phyloP scores from a whole-genome alignment of 257 asterid genomes.

The Solanum virginianum region DNA sequence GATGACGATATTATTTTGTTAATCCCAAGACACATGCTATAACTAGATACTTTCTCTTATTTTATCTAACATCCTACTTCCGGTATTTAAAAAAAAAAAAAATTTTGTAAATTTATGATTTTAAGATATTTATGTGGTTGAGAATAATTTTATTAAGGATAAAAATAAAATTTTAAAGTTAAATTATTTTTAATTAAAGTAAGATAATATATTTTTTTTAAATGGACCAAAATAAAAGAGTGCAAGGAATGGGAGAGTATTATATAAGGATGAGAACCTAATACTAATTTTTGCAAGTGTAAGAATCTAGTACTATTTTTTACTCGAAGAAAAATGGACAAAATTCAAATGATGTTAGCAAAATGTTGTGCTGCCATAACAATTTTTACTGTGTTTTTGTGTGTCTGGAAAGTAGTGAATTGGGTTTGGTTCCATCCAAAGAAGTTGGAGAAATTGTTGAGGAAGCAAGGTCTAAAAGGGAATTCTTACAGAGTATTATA shows the following conservation, averaged over 20 bases:
- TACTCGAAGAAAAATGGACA: not conserved
- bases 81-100: too few relatives aligned
- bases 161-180: too few relatives aligned
- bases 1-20: not conserved
- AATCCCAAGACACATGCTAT: not conserved
- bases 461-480: constrained; percentile 21
- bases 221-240: too few relatives aligned
- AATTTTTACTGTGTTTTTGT: not conserved
- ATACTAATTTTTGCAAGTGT: not conserved
- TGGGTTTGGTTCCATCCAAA: constrained; percentile 13
- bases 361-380: not conserved
- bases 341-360: not conserved
- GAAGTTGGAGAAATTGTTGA: constrained; percentile 1
- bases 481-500: constrained; percentile 14
- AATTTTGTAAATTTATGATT: too few relatives aligned
- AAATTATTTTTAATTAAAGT: too few relatives aligned
- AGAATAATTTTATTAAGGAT: too few relatives aligned
- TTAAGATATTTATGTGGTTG: too few relatives aligned
- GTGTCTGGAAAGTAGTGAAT: not conserved
- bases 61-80: rapidly evolving
- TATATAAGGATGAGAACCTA: not conserved
- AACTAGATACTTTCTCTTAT: not conserved
- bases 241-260: too few relatives aligned
- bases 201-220: too few relatives aligned
- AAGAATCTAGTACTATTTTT: not conserved